Percentiles rank a stretch among this genome's conserved stretches.
Conservation (phyloP, 352 stramenopile genomes). For the Phytophthora tubulina region DNA sequence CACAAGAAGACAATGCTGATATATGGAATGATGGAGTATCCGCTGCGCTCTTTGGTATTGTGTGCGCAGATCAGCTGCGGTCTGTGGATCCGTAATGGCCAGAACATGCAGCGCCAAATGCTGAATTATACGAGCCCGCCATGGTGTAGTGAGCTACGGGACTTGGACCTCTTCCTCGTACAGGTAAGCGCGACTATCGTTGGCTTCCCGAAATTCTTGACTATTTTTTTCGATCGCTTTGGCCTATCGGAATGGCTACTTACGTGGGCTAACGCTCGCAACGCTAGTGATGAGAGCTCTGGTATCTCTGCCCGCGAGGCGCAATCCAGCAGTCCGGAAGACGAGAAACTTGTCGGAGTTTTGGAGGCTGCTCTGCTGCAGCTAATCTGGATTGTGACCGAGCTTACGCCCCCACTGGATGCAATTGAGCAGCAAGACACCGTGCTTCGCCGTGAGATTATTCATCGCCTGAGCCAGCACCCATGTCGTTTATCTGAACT, state of each 20-base stretch:
- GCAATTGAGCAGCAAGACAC: slow-evolving; percentile 68
- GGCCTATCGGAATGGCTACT: slow-evolving; percentile 81
- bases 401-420: slow-evolving; percentile 76
- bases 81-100: slow-evolving; percentile 87
- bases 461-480: slow-evolving; percentile 84
- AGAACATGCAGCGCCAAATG: slow-evolving; percentile 86
- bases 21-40: slow-evolving; percentile 82
- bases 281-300: slow-evolving; percentile 50
- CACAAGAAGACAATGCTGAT: slow-evolving; percentile 72
- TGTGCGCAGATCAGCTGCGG: slow-evolving; percentile 82
- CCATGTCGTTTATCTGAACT: slow-evolving; percentile 80
- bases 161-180: slow-evolving; percentile 81
- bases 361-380: slow-evolving; percentile 84
- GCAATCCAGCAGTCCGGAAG: slow-evolving; percentile 32
- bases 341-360: slow-evolving; percentile 74
- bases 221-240: slow-evolving; percentile 86
- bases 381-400: slow-evolving; percentile 89
- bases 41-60: slow-evolving; percentile 77
- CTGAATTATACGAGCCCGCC: slow-evolving; percentile 82
- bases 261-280: slow-evolving; percentile 62
- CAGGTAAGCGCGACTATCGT: slow-evolving; percentile 71
- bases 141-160: slow-evolving; percentile 75
- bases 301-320: slow-evolving; percentile 46
- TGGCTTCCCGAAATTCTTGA: slow-evolving; percentile 77
- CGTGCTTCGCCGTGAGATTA: slow-evolving; percentile 86